Conservation (phyloP, 805 yeast species). For the Candida insectorum region DNA sequence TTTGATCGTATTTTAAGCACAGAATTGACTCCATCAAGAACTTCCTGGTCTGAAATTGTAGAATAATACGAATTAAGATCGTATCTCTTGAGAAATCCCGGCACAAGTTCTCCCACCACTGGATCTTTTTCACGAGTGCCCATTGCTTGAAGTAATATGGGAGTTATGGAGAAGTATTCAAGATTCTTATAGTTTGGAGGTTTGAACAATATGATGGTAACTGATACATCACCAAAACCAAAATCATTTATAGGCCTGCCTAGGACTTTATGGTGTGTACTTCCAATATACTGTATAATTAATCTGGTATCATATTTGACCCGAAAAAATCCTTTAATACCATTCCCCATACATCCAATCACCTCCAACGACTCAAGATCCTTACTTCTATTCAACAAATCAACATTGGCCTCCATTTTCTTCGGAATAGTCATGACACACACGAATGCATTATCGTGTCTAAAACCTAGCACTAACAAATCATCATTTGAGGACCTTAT, state of each 20-base stretch:
- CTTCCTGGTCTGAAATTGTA: constrained; percentile 23
- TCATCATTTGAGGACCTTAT: constrained; percentile 1
- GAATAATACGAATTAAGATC: constrained; percentile 3
- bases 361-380: background rate
- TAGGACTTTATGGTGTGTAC: no score
- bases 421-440: constrained; percentile 1
- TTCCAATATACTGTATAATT: no score
- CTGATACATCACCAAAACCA: background rate
- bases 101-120: background rate
- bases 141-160: constrained; percentile 61
- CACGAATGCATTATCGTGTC: constrained; percentile 5
- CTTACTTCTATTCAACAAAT: background rate
- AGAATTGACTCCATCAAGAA: constrained; percentile 33
- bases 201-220: constrained; percentile 42
- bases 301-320: background rate
- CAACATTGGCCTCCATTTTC: background rate
- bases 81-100: constrained; percentile 1
- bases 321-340: background rate
- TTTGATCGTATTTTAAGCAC: constrained; percentile 18
- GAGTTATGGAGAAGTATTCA: constrained; percentile 75
- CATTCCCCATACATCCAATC: constrained; percentile 3
- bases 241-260: no score
- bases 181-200: constrained; percentile 70
- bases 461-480: constrained; percentile 7
- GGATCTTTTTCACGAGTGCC: constrained; percentile 12